Base-by-base conservation (phyloP, 805 yeast species). In the Saccharomycopsis amapae region DNA sequence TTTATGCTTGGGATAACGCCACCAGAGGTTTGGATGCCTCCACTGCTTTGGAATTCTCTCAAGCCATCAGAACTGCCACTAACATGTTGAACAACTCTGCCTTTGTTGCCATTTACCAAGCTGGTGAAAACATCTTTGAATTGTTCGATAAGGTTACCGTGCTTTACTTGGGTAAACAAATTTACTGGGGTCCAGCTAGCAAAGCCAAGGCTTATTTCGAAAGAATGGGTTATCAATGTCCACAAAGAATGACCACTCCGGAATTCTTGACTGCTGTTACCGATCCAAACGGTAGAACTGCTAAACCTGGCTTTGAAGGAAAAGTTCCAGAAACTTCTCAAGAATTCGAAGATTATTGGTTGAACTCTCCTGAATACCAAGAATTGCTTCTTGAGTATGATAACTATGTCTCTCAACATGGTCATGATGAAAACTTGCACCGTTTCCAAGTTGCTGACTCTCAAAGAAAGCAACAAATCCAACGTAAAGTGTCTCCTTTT, bases 1-100 rank as follows among this genome's bases (percentile, higher is more conserved):
- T 78, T 20, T 77, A 68, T 53, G 77, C 82, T 52, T 79, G 79
- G 75, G 85, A 79, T 63, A 79, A 79, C 55, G 80, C 84, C 20
- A 79, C 85, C n/a, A 70, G 85, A 62, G 85, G 85, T 61, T 67
- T 79, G 53, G 85, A 79, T 63, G 75, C 85, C 9, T 78, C 85
- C 13, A 79, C 85, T 18, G 85, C 85, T 13, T 67, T 79, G 49
- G 85, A 79, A 62, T 79, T 76, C 51, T 72, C 75, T 22, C 73
- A 76, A 56, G 74, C 81, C 20, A 66, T 79, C 50, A 74, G 79
- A 63, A 69, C 80, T 2, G 71, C 76, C 9, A 78, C 85, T 1
- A 74, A 77, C 52, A 60, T 78, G 59, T 62, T 73, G 51, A 69
- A 75, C 40, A 65, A 73, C 7, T 69, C 82, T n/a, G 77, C 82